Evolutionary conservation across 2,329 filamentous ascomycete genomes (phyloP).

Genomic region (Aureobasidium sp.): DNA sequence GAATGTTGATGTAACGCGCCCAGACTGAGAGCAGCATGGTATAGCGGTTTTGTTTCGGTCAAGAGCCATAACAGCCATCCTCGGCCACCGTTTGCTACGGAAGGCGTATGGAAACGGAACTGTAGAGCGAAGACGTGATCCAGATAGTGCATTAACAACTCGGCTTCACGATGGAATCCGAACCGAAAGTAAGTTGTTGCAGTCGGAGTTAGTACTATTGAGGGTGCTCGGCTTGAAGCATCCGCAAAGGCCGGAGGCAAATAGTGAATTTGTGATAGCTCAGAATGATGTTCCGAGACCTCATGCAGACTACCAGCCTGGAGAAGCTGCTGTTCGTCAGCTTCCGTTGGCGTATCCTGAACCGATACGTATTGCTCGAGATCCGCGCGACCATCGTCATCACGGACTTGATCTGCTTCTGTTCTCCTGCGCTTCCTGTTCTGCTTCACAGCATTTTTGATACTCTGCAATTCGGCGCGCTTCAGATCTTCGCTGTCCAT

Average conservation of each 20-base stretch:
- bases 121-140: constrained; percentile 21
- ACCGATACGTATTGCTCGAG: too few relatives aligned
- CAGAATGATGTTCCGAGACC: not conserved
- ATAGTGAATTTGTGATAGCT: not conserved
- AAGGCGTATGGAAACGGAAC: constrained; percentile 14
- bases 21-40: constrained; percentile 17
- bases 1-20: constrained; percentile 21
- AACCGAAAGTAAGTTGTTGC: constrained; percentile 9
- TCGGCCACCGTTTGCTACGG: constrained; percentile 5
- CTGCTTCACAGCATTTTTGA: constrained; percentile 14
- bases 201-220: not conserved
- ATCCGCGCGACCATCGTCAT: not conserved
- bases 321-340: not conserved
- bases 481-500: constrained; percentile 8
- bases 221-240: not conserved
- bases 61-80: constrained; percentile 20
- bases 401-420: too few relatives aligned
- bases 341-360: not conserved
- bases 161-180: constrained; percentile 7
- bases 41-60: constrained; percentile 17
- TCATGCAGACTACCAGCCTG: not conserved
- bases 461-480: not conserved
- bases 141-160: constrained; percentile 22
- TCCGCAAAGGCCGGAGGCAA: not conserved
- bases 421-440: constrained; percentile 17